Percentiles rank a stretch among this genome's conserved stretches.
Conservation (phyloP, 768 basidiomycete genomes). For the Termitomyces sp. region DNA sequence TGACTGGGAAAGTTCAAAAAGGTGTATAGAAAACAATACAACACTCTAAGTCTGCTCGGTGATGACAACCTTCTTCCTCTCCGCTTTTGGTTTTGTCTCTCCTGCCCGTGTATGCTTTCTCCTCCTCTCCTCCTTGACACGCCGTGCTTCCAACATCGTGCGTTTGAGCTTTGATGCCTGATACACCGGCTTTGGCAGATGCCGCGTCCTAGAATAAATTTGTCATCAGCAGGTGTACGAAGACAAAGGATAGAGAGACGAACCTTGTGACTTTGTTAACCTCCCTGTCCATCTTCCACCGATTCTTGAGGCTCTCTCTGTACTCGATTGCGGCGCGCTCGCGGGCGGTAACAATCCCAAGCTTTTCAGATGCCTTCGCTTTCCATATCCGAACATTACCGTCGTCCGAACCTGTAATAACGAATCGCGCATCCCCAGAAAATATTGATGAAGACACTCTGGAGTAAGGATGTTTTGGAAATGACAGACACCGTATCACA, state of each 20-base stretch:
- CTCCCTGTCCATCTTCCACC: conserved; percentile 84
- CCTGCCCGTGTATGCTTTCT: conserved; percentile 87
- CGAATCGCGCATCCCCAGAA: conserved; percentile 88
- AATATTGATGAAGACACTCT: conserved; percentile 89
- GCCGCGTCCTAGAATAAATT: conserved; percentile 51
- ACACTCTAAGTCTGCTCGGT: conserved; percentile 63
- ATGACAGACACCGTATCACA: neutral
- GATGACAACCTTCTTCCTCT: conserved; percentile 85
- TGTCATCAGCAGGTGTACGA: neutral
- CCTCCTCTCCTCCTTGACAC: conserved; percentile 92
- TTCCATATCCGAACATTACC: conserved; percentile 97
- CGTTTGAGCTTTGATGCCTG: conserved; percentile 84
- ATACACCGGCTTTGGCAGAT: conserved; percentile 89
- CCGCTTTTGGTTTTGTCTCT: conserved; percentile 83
- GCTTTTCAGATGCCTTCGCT: conserved; percentile 84
- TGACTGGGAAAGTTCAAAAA: too few relatives aligned
- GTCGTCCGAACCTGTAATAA: conserved; percentile 89
- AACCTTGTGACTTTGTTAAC: conserved; percentile 81
- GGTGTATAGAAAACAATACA: neutral
- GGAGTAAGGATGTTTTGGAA: neutral
- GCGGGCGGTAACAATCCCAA: conserved; percentile 86
- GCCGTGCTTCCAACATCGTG: conserved; percentile 86
- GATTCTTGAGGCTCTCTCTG: conserved; percentile 78
- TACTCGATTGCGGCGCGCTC: conserved; percentile 94
- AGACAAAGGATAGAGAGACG: conserved; percentile 19